These are phyloP conservation scores for Boletales sp. DNA, from an alignment of 768 basidiomycete genomes.

Conservation along the genomic window DNA sequence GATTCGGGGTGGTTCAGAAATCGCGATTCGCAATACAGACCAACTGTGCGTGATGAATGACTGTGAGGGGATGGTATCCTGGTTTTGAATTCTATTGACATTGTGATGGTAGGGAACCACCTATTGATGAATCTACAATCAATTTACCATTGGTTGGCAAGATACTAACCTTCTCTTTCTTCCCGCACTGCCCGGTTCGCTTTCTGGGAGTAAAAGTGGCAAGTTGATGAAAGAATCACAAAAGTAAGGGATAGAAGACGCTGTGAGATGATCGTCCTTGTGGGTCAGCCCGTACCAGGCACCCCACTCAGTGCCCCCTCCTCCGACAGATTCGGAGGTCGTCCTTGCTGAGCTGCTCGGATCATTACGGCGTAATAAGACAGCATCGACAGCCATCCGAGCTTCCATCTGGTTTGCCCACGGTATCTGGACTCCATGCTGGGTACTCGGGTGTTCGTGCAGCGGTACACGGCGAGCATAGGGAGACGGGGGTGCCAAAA, in stretches of 20 bases:
- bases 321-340: slow-evolving; percentile 40
- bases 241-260: slow-evolving; percentile 50
- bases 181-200: slow-evolving; percentile 34
- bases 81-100: slow-evolving; percentile 61
- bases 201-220: slow-evolving; percentile 45
- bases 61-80: slow-evolving; percentile 46
- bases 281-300: slow-evolving; percentile 49
- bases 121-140: slow-evolving; percentile 26
- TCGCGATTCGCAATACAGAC: slow-evolving; percentile 48
- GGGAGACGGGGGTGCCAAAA: slow-evolving; percentile 48
- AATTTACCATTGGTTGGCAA: neutral
- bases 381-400: slow-evolving; percentile 38
- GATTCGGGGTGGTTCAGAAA: slow-evolving; percentile 54
- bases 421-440: slow-evolving; percentile 25
- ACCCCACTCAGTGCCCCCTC: slow-evolving; percentile 55
- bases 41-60: slow-evolving; percentile 52
- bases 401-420: slow-evolving; percentile 38
- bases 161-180: slow-evolving; percentile 12
- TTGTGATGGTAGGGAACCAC: slow-evolving; percentile 62
- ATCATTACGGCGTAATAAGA: slow-evolving; percentile 38
- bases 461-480: slow-evolving; percentile 61
- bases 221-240: slow-evolving; percentile 51
- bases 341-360: slow-evolving; percentile 37
- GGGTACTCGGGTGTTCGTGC: slow-evolving; percentile 43
- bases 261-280: slow-evolving; percentile 43